Evolutionary conservation across 768 basidiomycete genomes (phyloP).

Genomic region (Suillus variegatus): DNA sequence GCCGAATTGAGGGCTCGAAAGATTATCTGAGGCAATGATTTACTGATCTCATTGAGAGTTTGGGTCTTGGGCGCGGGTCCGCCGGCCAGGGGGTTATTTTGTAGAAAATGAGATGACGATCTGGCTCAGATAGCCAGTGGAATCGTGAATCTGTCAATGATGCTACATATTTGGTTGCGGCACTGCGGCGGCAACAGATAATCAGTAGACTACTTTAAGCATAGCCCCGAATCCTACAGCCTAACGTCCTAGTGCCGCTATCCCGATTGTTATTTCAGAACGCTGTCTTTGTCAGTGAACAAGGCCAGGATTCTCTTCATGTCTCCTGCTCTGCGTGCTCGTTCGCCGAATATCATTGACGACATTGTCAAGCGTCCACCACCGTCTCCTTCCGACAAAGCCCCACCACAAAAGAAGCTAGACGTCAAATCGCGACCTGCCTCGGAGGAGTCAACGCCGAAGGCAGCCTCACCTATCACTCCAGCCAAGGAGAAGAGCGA

Average conservation of each 20-base stretch:
- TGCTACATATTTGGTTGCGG: conserved; percentile 6
- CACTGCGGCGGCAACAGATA: conserved; percentile 10
- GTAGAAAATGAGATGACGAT: conserved; percentile 10
- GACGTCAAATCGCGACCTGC: conserved; percentile 32
- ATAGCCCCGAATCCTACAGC: conserved; percentile 8
- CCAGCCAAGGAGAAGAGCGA: conserved; percentile 5
- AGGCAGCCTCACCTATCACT: conserved; percentile 17
- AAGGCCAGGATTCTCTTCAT: conserved; percentile 3
- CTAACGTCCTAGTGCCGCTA: conserved; percentile 6
- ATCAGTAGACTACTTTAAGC: conserved; percentile 9
- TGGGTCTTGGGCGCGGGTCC: conserved; percentile 8
- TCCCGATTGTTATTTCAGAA: conserved; percentile 6
- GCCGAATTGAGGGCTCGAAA: conserved; percentile 42
- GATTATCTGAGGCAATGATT: conserved; percentile 31
- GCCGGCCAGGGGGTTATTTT: conserved; percentile 29
- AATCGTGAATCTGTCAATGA: conserved; percentile 5
- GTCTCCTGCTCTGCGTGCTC: conserved; percentile 25
- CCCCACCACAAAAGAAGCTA: conserved; percentile 30
- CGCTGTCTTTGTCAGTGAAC: conserved; percentile 3
- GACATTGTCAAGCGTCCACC: conserved; percentile 30
- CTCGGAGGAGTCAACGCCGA: conserved; percentile 23
- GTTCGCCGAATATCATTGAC: conserved; percentile 31
- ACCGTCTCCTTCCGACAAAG: conserved; percentile 35
- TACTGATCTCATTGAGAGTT: conserved; percentile 5
- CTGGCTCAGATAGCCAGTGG: not conserved